A percentile compares a stretch with the other conserved stretches of the same genome.
Conservation (phyloP, 768 basidiomycete species). For the Coprinopsis marcescibilis region DNA sequence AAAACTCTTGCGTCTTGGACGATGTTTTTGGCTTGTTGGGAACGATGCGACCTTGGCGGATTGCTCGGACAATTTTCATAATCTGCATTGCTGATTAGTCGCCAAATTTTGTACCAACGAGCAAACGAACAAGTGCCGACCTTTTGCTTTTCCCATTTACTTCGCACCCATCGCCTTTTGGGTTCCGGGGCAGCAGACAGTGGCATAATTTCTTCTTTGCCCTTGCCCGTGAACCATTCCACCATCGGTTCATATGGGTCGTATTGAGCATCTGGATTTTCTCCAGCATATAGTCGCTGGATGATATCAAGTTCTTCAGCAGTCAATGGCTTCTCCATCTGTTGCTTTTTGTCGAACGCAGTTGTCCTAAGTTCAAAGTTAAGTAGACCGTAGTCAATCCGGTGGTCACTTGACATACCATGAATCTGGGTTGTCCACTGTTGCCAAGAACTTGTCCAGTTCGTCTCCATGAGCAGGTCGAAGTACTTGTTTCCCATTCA, state of each 20-base stretch:
- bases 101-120: conserved; percentile 6
- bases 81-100: no score
- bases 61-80: conserved; percentile 99
- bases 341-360: conserved; percentile 84
- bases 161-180: conserved; percentile 93
- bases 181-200: conserved; percentile 88
- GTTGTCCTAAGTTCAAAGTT: conserved; percentile 61
- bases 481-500: conserved; percentile 90
- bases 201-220: conserved; percentile 93
- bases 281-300: conserved; percentile 78
- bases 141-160: conserved; percentile 99
- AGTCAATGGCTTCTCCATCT: conserved; percentile 81
- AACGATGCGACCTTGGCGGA: conserved; percentile 90
- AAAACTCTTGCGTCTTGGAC: conserved; percentile 59
- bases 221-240: conserved; percentile 97
- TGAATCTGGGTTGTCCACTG: conserved; percentile 84
- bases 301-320: conserved; percentile 94
- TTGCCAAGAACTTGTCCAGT: conserved; percentile 91
- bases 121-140: conserved; percentile 30
- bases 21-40: conserved; percentile 82
- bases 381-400: background rate
- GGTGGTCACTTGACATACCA: conserved; percentile 53
- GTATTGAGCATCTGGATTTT: conserved; percentile 86
- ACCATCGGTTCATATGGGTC: conserved; percentile 91
- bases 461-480: conserved; percentile 95